Conservation (phyloP, 2,329 filamentous ascomycete species). For the Nemania sp. region DNA sequence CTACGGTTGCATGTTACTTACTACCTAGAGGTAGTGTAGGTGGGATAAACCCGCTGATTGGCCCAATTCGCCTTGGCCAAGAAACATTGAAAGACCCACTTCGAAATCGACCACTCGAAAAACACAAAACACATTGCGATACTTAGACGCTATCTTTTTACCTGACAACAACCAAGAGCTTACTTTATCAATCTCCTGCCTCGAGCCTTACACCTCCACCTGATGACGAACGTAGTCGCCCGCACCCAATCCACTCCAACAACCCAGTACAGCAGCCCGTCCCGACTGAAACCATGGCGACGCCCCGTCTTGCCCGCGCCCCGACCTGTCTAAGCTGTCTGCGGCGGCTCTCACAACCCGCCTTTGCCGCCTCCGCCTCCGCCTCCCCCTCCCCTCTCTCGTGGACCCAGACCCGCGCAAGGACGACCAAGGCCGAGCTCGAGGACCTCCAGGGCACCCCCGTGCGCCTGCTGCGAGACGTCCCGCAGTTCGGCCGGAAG, state of each 20-base stretch:
- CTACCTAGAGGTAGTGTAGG: too few relatives aligned
- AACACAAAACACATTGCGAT: too few relatives aligned
- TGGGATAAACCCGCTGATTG: slow-evolving; percentile 1
- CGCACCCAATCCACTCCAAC: background rate
- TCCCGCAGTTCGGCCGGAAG: slow-evolving; percentile 47
- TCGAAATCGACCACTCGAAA: slow-evolving; percentile 27
- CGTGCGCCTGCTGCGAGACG: slow-evolving; percentile 49
- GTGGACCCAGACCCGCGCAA: slow-evolving; percentile 44
- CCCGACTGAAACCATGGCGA: slow-evolving; percentile 29
- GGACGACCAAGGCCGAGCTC: slow-evolving; percentile 43
- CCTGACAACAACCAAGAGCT: too few relatives aligned
- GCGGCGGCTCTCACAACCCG: slow-evolving; percentile 35
- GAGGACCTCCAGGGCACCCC: slow-evolving; percentile 48
- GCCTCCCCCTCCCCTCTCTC: slow-evolving; percentile 31
- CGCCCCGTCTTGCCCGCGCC: slow-evolving; percentile 30
- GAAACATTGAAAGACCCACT: slow-evolving; percentile 17
- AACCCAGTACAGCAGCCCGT: background rate
- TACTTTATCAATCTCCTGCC: background rate
- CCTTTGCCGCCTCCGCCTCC: slow-evolving; percentile 11
- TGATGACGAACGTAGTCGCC: background rate
- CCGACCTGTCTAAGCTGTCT: slow-evolving; percentile 44
- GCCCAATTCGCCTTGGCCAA: background rate
- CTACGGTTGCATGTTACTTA: too few relatives aligned
- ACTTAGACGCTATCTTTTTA: too few relatives aligned
- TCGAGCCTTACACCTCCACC: background rate